Evolutionary conservation across 371 early-diverging fungal species (phyloP).

Genomic region (Rhizomucor pusillus): DNA sequence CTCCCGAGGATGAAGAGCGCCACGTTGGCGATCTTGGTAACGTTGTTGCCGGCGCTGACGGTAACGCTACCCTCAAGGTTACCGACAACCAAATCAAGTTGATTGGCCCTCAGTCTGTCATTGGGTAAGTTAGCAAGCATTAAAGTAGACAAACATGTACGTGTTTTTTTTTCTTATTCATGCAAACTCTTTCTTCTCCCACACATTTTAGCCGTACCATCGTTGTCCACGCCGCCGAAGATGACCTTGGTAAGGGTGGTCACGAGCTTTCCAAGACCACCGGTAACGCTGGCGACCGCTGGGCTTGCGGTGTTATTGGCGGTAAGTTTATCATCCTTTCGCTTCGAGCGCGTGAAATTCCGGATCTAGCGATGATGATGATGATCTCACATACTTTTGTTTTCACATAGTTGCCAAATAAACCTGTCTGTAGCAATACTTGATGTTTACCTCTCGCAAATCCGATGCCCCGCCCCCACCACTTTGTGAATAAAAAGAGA

Average conservation of each 20-base stretch:
- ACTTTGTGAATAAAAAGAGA: too few relatives aligned
- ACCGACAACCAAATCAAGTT: slow-evolving; percentile 71
- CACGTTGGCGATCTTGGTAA: slow-evolving; percentile 94
- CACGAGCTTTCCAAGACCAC: slow-evolving; percentile 76
- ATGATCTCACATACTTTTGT: neutral
- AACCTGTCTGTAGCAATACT: neutral
- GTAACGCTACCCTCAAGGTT: slow-evolving; percentile 58
- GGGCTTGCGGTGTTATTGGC: slow-evolving; percentile 91
- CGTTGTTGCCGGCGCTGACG: slow-evolving; percentile 57
- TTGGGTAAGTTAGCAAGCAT: slow-evolving; percentile 52
- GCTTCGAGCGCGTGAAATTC: neutral
- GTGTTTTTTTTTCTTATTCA: slow-evolving; percentile 2
- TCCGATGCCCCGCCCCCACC: neutral
- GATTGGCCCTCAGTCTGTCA: slow-evolving; percentile 75
- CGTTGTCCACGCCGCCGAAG: slow-evolving; percentile 80
- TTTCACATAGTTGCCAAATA: slow-evolving; percentile 9
- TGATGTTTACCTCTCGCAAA: neutral
- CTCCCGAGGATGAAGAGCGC: slow-evolving; percentile 66
- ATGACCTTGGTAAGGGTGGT: slow-evolving; percentile 81
- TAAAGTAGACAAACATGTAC: neutral
- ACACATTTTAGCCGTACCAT: slow-evolving; percentile 64
- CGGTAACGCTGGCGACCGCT: slow-evolving; percentile 85
- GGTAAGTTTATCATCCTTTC: slow-evolving; percentile 24
- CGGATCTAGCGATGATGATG: slow-evolving; percentile 1
- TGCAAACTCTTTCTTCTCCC: slow-evolving; percentile 56